phyloP scores from a whole-genome alignment of 495 filamentous ascomycete species.

The Neurospora cerealis region DNA sequence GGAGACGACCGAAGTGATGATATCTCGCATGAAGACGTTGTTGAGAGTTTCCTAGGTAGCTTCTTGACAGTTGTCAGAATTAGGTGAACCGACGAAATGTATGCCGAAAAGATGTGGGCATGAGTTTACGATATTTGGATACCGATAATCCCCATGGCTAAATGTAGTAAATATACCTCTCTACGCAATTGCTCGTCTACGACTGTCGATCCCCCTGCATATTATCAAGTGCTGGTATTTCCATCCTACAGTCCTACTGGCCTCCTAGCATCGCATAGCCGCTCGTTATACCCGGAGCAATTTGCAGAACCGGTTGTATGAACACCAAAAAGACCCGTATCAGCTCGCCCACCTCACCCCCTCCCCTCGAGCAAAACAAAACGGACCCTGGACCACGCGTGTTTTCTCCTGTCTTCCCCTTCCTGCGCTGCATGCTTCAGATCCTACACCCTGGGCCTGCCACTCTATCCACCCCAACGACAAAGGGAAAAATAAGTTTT shows the following conservation, averaged over 20 bases:
- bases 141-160: neutral
- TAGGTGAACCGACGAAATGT: neutral
- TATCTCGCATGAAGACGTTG: too few relatives aligned
- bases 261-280: neutral
- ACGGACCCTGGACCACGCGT: neutral
- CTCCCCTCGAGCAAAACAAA: neutral
- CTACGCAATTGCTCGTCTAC: neutral
- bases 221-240: neutral
- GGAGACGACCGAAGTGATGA: too few relatives aligned
- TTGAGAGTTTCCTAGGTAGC: neutral
- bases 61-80: neutral
- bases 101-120: too few relatives aligned
- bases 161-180: neutral
- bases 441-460: neutral
- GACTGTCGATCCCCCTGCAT: neutral
- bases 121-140: neutral
- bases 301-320: neutral
- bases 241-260: neutral
- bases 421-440: neutral
- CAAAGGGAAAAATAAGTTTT: slow-evolving; percentile 1
- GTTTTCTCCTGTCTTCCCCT: neutral
- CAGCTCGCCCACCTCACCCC: neutral
- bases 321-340: neutral
- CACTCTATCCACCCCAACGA: neutral
- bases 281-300: neutral